phyloP scores from a whole-genome alignment of 2,329 filamentous ascomycete species.

The Botryotinia globosa region DNA sequence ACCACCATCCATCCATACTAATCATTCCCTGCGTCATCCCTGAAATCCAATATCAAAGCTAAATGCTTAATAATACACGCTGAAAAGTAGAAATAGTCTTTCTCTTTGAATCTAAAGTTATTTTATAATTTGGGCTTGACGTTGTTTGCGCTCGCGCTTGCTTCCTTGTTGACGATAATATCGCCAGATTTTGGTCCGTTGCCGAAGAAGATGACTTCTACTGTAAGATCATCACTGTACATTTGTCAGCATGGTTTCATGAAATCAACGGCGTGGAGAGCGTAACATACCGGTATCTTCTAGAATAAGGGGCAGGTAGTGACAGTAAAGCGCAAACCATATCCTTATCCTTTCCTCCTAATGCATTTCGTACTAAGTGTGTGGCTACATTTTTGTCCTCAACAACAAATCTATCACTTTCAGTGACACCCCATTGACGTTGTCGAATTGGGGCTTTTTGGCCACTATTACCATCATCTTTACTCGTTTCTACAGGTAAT shows the following conservation, averaged over 20 bases:
- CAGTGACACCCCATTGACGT: conserved; percentile 83
- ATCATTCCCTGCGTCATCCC: neutral
- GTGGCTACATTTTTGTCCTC: conserved; percentile 96
- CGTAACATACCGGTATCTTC: conserved; percentile 75
- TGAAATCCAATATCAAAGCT: neutral
- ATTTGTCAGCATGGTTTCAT: conserved; percentile 21
- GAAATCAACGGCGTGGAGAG: neutral
- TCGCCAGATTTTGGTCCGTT: conserved; percentile 73
- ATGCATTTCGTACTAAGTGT: conserved; percentile 89
- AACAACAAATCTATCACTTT: conserved; percentile 79
- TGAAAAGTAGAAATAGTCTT: neutral
- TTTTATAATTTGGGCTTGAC: conserved; percentile 37
- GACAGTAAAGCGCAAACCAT: conserved; percentile 91
- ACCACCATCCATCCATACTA: neutral
- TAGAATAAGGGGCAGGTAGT: conserved; percentile 83
- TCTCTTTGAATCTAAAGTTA: neutral
- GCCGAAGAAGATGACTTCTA: conserved; percentile 98
- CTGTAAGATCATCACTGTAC: conserved; percentile 83
- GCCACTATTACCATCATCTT: conserved; percentile 54
- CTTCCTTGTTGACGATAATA: conserved; percentile 81
- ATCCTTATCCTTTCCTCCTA: conserved; percentile 89
- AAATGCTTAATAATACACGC: conserved; percentile 12
- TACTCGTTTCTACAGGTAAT: conserved; percentile 74
- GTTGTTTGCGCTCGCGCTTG: conserved; percentile 57
- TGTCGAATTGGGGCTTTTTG: conserved; percentile 86